phyloP scores from a whole-genome alignment of 257 asterid genomes.

The Phtheirospermum japonicum region DNA sequence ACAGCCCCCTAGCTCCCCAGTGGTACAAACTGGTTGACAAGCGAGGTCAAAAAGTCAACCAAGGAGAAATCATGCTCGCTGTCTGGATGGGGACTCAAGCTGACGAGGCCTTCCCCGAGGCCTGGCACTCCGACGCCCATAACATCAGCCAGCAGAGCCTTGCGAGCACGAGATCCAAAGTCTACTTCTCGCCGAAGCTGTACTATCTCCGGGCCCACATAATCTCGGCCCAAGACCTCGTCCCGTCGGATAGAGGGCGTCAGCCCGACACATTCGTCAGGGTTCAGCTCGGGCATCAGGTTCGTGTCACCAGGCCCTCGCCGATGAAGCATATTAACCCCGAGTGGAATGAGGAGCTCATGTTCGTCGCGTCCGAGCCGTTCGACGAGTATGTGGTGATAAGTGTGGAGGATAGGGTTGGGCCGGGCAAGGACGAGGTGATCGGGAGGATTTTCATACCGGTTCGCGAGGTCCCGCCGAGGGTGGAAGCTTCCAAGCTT shows the following conservation, averaged over 20 bases:
- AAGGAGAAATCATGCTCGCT: constrained; percentile 87
- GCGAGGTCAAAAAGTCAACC: constrained; percentile 43
- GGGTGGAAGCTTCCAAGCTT: constrained; percentile 51
- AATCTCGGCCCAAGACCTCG: constrained; percentile 77
- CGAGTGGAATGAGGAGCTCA: constrained; percentile 87
- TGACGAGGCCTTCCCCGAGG: constrained; percentile 82
- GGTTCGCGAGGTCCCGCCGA: constrained; percentile 50
- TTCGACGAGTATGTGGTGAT: constrained; percentile 68
- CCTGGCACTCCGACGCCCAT: constrained; percentile 93
- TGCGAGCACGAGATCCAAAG: constrained; percentile 67
- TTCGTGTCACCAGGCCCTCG: constrained; percentile 57
- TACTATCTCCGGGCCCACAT: constrained; percentile 71
- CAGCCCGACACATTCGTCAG: constrained; percentile 53
- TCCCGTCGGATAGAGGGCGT: constrained; percentile 58
- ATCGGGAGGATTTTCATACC: constrained; percentile 63
- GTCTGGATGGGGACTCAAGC: constrained; percentile 99
- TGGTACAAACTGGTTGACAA: constrained; percentile 76
- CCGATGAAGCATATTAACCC: constrained; percentile 55
- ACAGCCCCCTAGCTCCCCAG: constrained; percentile 92
- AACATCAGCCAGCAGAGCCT: constrained; percentile 59
- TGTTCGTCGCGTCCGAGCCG: constrained; percentile 88
- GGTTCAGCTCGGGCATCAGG: constrained; percentile 68
- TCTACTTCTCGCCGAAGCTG: constrained; percentile 72
- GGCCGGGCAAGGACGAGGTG: constrained; percentile 61
- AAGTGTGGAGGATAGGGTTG: constrained; percentile 64